Evolutionary conservation across 2,329 filamentous ascomycete genomes (phyloP), one percentile per base, ranked within the genome.

Genomic region (Cryphonectria parasitica): DNA sequence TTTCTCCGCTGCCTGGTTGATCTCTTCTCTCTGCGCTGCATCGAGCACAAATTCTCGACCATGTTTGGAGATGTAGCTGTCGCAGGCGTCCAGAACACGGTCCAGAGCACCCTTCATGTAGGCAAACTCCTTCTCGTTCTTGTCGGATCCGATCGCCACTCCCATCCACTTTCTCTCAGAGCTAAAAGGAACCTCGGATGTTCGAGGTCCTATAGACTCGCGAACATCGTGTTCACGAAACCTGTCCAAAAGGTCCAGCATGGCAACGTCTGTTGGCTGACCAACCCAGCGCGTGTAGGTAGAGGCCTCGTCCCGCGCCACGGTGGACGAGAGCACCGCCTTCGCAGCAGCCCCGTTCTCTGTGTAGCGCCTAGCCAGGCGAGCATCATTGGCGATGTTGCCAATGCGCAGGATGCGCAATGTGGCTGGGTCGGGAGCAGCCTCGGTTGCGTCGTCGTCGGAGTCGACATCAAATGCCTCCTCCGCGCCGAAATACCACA

Each of bases 91-190:
- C 7, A 99, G 83, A 31, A 99, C 88, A 79, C 91, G 92, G 80
- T 99, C 96, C 56, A 98, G 86, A 45, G 96, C 93, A 43, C 96
- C 97, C 79, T 99, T 99, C 83, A 98, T 93, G 79, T 98, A 99
- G 0, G 94, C 95, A 74, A 94, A 90, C 76, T 97, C 93, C 72
- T 90, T 89, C 52, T 92, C 90, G 68, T 84, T 83, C 71, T 84
- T 85, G 64, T 89, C 86, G 31, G 85, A 83, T 60, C 89, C 90
- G 75, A 98, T 92, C 1, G 94, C 92, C 39, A 98, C 95, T 45
- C 97, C 97, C 97, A 99, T 99, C 95, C 95, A 99, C 81, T 99
- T 99, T 70, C 95, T 89, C 78, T 97, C 94, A 0, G 96, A 99
- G 79, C 95, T 98, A 81, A 99, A 99, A 0, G 96, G 95, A 0